A percentile compares a stretch with the other conserved stretches of the same genome.
Conservation (phyloP, 2,329 filamentous ascomycete species). For the Alternaria gansuensis region DNA sequence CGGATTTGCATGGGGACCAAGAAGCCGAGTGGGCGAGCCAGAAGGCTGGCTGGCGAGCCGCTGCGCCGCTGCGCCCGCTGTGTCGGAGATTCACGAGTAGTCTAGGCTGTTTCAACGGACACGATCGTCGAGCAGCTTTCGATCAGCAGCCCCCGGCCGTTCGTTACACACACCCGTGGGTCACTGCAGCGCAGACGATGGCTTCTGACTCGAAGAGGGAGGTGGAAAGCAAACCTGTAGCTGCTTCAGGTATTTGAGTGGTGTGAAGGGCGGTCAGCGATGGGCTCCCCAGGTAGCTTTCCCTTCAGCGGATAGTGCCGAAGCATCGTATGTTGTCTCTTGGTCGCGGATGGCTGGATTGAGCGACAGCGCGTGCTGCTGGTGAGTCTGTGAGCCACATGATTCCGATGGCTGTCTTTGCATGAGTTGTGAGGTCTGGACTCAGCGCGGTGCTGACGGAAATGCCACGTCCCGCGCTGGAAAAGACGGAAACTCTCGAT, state of each 20-base stretch:
- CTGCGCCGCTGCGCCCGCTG: slow-evolving; percentile 15
- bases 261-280: slow-evolving; percentile 3
- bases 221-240: not conserved
- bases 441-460: not conserved
- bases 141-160: slow-evolving; percentile 14
- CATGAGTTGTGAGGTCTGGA: slow-evolving; percentile 1
- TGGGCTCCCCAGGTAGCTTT: not conserved
- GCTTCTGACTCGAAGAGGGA: slow-evolving; percentile 13
- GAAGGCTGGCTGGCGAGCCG: slow-evolving; percentile 4
- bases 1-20: slow-evolving; percentile 6
- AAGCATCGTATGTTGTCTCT: not conserved
- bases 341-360: slow-evolving; percentile 8
- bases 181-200: slow-evolving; percentile 10
- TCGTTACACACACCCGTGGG: slow-evolving; percentile 3
- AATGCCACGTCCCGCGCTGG: not conserved
- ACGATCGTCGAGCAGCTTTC: slow-evolving; percentile 15
- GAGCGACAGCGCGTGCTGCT: not conserved
- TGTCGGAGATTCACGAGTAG: slow-evolving; percentile 1
- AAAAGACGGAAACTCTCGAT: not conserved
- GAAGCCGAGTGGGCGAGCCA: slow-evolving; percentile 13
- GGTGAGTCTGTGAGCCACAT: slow-evolving; percentile 9
- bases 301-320: slow-evolving; percentile 1
- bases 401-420: slow-evolving; percentile 3
- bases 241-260: slow-evolving; percentile 5
- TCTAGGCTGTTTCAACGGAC: slow-evolving; percentile 6